Base-by-base conservation (phyloP, 106 monocot genomes). In the Dendrobium nobile region DNA sequence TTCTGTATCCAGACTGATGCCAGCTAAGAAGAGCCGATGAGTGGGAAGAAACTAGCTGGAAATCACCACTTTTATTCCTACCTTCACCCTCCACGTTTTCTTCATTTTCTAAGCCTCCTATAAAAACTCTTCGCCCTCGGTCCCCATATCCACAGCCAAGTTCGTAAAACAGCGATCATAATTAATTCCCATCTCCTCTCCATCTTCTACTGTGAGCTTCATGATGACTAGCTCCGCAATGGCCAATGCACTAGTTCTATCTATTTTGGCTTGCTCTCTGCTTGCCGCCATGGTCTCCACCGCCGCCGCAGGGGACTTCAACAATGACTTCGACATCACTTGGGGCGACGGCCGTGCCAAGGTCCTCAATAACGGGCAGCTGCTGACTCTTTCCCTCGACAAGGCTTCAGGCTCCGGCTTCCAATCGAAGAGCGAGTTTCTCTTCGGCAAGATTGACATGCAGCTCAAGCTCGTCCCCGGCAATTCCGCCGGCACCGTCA, bases 371-470 rank as follows among this genome's bases (percentile, higher is more conserved):
- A 77, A 76, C 33, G 82, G 82, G 4, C 16, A 82, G 67, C 76
- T 77, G 9, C 82, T 82, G 24, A 77, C 27, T 1, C 47, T 82
- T 3, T 77, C 77, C 7, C 82, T 82, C 1, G 82, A 82, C 42
- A 77, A 48, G 41, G 15, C 47, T 37, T 82, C 77, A 1, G 82
- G 67, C 27, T 82, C 77, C 8, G 82, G 82, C 15, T 82, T 82
- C 41, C 33, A 82, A 26, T 82, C 77, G 18, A 82, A 77, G 77
- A 40, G 27, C 67, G 65, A 82, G 45, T 82, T 67, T 6, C 82
- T 77, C 67, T 82, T 77, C 42, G 77, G 77, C 75, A 82, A 67
- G 82, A 67, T 82, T 61, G 82, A 82, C 44, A 77, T 82, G 82
- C 82, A 82, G 77, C 13, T 82, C 17, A 82, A 82, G 77, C 82